phyloP scores from a whole-genome alignment of 2,329 filamentous ascomycete species.

The Ramularia collo-cygni region DNA sequence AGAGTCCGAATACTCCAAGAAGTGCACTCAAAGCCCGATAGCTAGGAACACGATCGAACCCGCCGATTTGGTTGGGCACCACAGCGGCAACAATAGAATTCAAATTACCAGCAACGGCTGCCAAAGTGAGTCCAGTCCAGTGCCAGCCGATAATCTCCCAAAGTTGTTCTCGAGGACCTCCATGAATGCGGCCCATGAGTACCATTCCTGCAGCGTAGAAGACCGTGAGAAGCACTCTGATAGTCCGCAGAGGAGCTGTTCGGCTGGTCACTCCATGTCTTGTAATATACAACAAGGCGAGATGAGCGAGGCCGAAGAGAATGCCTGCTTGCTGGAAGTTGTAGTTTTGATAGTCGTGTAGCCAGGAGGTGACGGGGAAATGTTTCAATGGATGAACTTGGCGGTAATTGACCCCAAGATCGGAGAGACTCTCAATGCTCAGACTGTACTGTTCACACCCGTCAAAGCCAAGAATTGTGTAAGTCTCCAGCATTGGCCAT shows the following conservation, averaged over 20 bases:
- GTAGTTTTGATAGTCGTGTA: conserved; percentile 6
- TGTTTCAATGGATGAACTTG: conserved; percentile 21
- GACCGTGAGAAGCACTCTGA: conserved; percentile 8
- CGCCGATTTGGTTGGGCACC: conserved; percentile 6
- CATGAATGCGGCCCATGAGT: conserved; percentile 14
- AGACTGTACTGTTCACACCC: conserved; percentile 11
- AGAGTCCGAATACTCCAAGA: conserved; percentile 11
- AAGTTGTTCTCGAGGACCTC: conserved; percentile 16
- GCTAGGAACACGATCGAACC: conserved; percentile 6
- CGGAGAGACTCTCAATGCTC: conserved; percentile 14
- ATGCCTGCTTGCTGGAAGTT: conserved; percentile 13
- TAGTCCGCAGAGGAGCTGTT: conserved; percentile 6
- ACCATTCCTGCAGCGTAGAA: conserved; percentile 13
- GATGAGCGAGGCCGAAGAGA: conserved; percentile 11
- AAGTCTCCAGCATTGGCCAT: conserved; percentile 11
- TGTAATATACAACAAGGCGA: conserved; percentile 7
- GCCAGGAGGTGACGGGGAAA: conserved; percentile 14
- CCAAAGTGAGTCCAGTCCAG: conserved; percentile 14
- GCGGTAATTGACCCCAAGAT: conserved; percentile 18
- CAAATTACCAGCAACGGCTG: conserved; percentile 14
- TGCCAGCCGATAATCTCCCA: conserved; percentile 20
- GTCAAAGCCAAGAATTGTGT: conserved; percentile 9
- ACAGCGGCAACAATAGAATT: conserved; percentile 11
- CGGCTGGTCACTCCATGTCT: conserved; percentile 1
- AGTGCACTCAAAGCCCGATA: conserved; percentile 12